Evolutionary conservation across 2,329 filamentous ascomycete genomes (phyloP).

Genomic region (Xylariales sp.): DNA sequence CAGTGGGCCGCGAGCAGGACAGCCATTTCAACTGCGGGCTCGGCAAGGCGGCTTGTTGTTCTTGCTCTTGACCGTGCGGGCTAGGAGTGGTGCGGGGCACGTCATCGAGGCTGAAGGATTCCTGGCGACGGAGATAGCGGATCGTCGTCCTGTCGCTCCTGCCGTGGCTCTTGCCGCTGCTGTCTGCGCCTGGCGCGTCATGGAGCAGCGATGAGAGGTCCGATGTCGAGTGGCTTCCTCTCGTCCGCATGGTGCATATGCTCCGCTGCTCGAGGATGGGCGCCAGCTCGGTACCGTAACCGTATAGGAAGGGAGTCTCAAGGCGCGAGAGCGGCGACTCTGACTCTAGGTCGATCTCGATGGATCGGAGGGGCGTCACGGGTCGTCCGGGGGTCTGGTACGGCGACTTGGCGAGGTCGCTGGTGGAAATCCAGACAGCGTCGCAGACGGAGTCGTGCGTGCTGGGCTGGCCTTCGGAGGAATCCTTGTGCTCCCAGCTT

Average conservation of each 20-base stretch:
- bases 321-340: constrained; percentile 48
- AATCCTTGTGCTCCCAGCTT: constrained; percentile 52
- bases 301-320: constrained; percentile 54
- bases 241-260: constrained; percentile 49
- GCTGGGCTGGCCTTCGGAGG: constrained; percentile 53
- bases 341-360: constrained; percentile 42
- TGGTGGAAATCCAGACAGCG: constrained; percentile 51
- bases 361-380: constrained; percentile 32
- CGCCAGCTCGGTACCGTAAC: constrained; percentile 53
- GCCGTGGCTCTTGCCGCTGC: constrained; percentile 8
- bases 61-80: constrained; percentile 12
- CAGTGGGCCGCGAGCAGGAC: constrained; percentile 38
- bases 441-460: constrained; percentile 54
- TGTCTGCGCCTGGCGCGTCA: constrained; percentile 35
- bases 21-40: constrained; percentile 26
- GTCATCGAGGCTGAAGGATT: constrained; percentile 53
- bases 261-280: constrained; percentile 58
- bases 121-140: constrained; percentile 45
- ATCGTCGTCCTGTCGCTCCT: constrained; percentile 18
- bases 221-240: constrained; percentile 43
- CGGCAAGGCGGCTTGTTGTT: constrained; percentile 4
- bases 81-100: constrained; percentile 28
- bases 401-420: constrained; percentile 44
- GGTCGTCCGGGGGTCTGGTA: constrained; percentile 40
- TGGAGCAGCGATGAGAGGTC: constrained; percentile 49